Conservation (phyloP, 768 basidiomycete genomes). For the Auricularia sp. region DNA sequence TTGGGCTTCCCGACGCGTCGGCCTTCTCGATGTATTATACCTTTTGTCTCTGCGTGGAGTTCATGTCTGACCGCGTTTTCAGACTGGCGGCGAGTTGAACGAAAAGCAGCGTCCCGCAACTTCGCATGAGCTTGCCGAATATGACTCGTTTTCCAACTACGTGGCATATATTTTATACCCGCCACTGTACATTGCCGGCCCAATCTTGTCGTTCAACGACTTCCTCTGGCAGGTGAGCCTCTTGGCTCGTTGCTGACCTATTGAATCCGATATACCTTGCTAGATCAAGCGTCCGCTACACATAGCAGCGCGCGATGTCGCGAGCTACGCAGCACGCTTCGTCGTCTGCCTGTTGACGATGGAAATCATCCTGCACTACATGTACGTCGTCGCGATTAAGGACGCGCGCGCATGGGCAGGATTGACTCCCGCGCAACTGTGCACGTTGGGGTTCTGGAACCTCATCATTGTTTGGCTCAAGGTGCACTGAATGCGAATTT, state of each 20-base stretch:
- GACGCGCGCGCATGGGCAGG: slow-evolving; percentile 76
- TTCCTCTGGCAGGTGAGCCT: slow-evolving; percentile 80
- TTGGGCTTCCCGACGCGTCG: slow-evolving; percentile 51
- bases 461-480: slow-evolving; percentile 94
- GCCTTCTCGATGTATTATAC: slow-evolving; percentile 34
- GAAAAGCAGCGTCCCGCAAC: slow-evolving; percentile 53
- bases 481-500: slow-evolving; percentile 33
- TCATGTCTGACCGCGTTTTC: slow-evolving; percentile 2
- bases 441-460: slow-evolving; percentile 96
- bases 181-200: slow-evolving; percentile 91
- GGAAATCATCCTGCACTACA: slow-evolving; percentile 86
- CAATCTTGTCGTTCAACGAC: slow-evolving; percentile 93
- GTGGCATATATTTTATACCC: slow-evolving; percentile 83
- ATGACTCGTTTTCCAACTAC: slow-evolving; percentile 57
- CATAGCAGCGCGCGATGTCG: slow-evolving; percentile 30
- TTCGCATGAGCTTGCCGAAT: slow-evolving; percentile 47
- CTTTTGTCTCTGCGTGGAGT: background rate
- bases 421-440: slow-evolving; percentile 66
- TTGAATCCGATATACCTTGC: background rate
- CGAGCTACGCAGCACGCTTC: slow-evolving; percentile 62
- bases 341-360: slow-evolving; percentile 64
- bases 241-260: background rate
- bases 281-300: slow-evolving; percentile 53
- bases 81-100: slow-evolving; percentile 27
- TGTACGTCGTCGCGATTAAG: slow-evolving; percentile 97